A percentile compares a stretch with the other conserved stretches of the same genome.
Evolutionary conservation across 1,139 yeast species (phyloP).

Genomic region (Blastobotrys serpentis): DNA sequence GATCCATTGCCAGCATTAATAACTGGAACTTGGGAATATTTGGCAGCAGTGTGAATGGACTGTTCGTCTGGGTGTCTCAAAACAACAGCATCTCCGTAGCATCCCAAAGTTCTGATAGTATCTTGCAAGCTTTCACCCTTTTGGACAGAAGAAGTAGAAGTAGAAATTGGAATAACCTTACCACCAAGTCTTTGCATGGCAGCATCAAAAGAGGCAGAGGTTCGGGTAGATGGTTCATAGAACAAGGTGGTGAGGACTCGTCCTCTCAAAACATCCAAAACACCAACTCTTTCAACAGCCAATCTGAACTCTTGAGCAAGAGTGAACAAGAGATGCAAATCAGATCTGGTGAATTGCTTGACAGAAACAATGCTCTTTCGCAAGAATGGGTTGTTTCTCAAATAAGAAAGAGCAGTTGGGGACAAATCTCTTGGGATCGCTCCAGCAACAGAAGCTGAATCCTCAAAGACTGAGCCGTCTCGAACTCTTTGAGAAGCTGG

Average conservation of each 20-base stretch:
- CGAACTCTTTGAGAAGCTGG: slow-evolving; percentile 21
- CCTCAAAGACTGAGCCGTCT: slow-evolving; percentile 39
- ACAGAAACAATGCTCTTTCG: slow-evolving; percentile 87
- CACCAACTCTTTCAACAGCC: slow-evolving; percentile 96
- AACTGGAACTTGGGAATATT: slow-evolving; percentile 94
- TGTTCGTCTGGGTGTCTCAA: slow-evolving; percentile 94
- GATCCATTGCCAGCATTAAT: slow-evolving; percentile 98
- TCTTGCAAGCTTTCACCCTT: slow-evolving; percentile 99
- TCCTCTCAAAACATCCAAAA: slow-evolving; percentile 83
- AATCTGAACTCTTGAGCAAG: slow-evolving; percentile 98
- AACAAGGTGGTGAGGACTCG: slow-evolving; percentile 92
- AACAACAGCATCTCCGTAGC: slow-evolving; percentile 95
- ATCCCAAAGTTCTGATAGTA: slow-evolving; percentile 89
- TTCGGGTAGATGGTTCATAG: slow-evolving; percentile 98
- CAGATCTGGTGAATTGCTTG: slow-evolving; percentile 79
- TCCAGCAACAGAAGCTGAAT: slow-evolving; percentile 43
- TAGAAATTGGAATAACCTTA: slow-evolving; percentile 84
- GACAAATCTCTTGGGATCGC: slow-evolving; percentile 53
- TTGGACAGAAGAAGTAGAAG: slow-evolving; percentile 85
- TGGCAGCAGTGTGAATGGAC: slow-evolving; percentile 91
- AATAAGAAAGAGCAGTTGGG: slow-evolving; percentile 65
- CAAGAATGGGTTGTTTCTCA: slow-evolving; percentile 86
- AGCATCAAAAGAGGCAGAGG: slow-evolving; percentile 94
- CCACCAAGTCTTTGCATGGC: slow-evolving; percentile 99
- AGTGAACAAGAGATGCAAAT: slow-evolving; percentile 87